phyloP scores from a whole-genome alignment of 2,329 filamentous ascomycete genomes.

The Canariomyces notabilis region DNA sequence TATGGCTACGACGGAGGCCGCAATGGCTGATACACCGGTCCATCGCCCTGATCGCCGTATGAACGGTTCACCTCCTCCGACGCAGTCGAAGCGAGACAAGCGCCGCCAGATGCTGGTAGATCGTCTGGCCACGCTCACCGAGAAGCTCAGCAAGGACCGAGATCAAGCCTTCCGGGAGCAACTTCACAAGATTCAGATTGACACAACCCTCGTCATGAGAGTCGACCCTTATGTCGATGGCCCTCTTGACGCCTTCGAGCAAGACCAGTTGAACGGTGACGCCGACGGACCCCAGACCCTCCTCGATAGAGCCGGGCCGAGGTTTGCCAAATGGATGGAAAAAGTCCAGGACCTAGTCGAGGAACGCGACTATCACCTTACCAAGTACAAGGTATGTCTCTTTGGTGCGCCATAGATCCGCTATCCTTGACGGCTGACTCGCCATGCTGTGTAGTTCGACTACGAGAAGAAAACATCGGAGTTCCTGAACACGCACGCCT shows the following conservation, averaged over 20 bases:
- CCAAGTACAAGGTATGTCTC: conserved; percentile 67
- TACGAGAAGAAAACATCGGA: conserved; percentile 58
- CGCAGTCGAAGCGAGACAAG: conserved; percentile 80
- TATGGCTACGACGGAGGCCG: conserved; percentile 25
- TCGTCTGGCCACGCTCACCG: conserved; percentile 68
- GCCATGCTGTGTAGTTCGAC: conserved; percentile 45
- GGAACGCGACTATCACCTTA: conserved; percentile 76
- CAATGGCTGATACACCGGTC: conserved; percentile 20
- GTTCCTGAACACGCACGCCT: conserved; percentile 54
- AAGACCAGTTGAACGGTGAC: conserved; percentile 37
- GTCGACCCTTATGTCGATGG: conserved; percentile 69
- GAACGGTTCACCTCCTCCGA: conserved; percentile 29
- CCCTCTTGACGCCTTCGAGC: conserved; percentile 41
- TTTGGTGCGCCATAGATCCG: background rate
- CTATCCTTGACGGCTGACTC: conserved; percentile 20
- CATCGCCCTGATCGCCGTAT: conserved; percentile 26
- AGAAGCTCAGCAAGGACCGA: conserved; percentile 73
- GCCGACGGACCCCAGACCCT: conserved; percentile 48
- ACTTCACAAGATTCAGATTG: conserved; percentile 84
- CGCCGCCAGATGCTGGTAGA: conserved; percentile 78
- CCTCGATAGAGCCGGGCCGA: conserved; percentile 71
- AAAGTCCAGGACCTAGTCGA: conserved; percentile 86
- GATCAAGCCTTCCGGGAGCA: conserved; percentile 84
- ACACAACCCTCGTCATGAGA: conserved; percentile 79
- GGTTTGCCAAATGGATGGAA: conserved; percentile 79